Evolutionary conservation across 768 basidiomycete genomes (phyloP).

Genomic region (Arthromyces matolae): DNA sequence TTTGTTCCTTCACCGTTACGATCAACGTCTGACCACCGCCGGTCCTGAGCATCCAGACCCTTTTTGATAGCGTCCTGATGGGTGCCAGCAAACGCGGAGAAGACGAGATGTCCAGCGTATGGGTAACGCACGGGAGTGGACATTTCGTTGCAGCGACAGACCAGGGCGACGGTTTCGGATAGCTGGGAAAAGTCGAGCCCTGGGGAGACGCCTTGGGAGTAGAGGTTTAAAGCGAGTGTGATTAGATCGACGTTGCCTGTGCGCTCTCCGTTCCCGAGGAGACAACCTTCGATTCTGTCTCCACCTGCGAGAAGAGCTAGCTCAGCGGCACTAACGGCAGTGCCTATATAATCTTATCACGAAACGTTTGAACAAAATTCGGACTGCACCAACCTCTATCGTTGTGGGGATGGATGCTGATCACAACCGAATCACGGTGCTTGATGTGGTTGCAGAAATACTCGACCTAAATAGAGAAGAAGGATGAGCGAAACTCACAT

Average conservation of each 20-base stretch:
- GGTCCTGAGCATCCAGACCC: conserved; percentile 66
- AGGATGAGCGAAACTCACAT: no score
- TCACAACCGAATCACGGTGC: conserved; percentile 65
- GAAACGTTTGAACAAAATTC: background rate
- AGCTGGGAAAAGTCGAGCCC: conserved; percentile 74
- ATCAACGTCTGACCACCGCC: conserved; percentile 48
- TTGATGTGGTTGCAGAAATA: conserved; percentile 70
- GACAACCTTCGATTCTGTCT: conserved; percentile 79
- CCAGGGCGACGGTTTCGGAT: conserved; percentile 67
- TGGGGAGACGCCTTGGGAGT: conserved; percentile 79
- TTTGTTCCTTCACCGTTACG: conserved; percentile 39
- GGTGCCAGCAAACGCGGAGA: conserved; percentile 82
- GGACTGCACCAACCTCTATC: conserved; percentile 54
- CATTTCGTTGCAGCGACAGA: conserved; percentile 76
- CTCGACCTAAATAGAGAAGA: conserved; percentile 65
- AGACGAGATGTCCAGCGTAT: conserved; percentile 81
- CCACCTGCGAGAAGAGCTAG: conserved; percentile 75
- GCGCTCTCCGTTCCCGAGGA: conserved; percentile 83
- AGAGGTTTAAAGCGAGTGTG: conserved; percentile 77
- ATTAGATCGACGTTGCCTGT: conserved; percentile 86
- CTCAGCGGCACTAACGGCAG: conserved; percentile 77
- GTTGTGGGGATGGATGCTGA: conserved; percentile 81
- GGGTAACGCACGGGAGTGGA: conserved; percentile 79
- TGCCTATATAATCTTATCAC: conserved; percentile 38
- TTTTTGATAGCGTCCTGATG: conserved; percentile 90